Percentiles rank a stretch among this genome's conserved stretches.
These are phyloP conservation scores for Nemania diffusa DNA, from an alignment of 2,329 filamentous ascomycete genomes.

Conservation along the genomic window DNA sequence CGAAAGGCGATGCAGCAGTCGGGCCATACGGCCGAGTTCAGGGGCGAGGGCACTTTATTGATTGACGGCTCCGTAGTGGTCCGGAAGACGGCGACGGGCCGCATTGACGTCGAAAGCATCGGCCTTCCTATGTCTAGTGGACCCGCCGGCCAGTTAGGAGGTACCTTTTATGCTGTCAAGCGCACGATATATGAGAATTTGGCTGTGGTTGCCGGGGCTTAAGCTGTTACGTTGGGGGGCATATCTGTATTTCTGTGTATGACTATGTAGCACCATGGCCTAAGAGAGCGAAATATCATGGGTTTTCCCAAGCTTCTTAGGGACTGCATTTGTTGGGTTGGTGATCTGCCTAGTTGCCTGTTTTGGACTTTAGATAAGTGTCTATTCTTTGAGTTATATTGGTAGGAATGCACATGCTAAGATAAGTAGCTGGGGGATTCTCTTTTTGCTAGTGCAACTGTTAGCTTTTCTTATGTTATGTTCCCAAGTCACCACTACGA, in stretches of 20 bases:
- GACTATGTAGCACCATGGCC: constrained; percentile 25
- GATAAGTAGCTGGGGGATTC: too few species aligned
- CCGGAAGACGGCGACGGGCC: constrained; percentile 85
- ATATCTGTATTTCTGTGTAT: constrained; percentile 19
- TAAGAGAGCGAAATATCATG: neutral
- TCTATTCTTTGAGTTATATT: too few species aligned
- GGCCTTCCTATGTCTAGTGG: constrained; percentile 62
- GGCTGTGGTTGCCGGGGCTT: constrained; percentile 85
- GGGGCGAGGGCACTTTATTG: constrained; percentile 90
- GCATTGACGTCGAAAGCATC: constrained; percentile 86
- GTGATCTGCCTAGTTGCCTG: neutral
- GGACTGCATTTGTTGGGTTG: neutral
- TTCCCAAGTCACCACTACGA: too few species aligned
- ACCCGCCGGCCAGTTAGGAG: constrained; percentile 58
- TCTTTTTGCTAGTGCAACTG: too few species aligned
- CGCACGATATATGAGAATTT: constrained; percentile 92
- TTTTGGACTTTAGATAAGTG: too few species aligned
- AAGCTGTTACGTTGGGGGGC: neutral
- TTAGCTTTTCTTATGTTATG: too few species aligned
- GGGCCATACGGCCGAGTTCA: constrained; percentile 90
- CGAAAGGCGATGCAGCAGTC: constrained; percentile 82
- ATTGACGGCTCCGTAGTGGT: constrained; percentile 91
- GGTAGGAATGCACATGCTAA: too few species aligned
- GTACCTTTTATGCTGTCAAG: constrained; percentile 88
- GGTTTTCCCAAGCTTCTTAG: too few species aligned